phyloP scores from a whole-genome alignment of 1,284 basidiomycete species.

The Cryptococcus sp. region DNA sequence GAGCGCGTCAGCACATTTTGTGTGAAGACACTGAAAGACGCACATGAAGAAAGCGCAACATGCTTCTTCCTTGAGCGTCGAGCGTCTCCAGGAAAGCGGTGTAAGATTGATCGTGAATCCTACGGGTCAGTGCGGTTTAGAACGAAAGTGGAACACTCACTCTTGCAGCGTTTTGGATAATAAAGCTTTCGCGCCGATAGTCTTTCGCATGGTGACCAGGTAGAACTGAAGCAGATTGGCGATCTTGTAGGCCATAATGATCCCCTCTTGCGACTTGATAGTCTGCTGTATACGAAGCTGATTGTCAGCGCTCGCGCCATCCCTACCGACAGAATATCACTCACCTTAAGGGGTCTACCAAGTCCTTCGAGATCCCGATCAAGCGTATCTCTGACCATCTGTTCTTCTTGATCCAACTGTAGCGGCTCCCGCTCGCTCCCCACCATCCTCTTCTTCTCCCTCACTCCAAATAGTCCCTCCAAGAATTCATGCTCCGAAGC shows the following conservation, averaged over 20 bases:
- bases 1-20: not conserved
- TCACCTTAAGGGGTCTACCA: conserved; percentile 76
- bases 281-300: conserved; percentile 86
- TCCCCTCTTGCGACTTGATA: conserved; percentile 83
- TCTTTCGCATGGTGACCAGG: conserved; percentile 81
- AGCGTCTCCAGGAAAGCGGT: conserved; percentile 80
- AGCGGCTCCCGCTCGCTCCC: conserved; percentile 16
- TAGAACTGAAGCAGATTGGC: conserved; percentile 95
- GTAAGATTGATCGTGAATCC: conserved; percentile 73
- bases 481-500: conserved; percentile 91
- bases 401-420: conserved; percentile 61
- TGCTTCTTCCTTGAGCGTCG: conserved; percentile 67
- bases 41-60: conserved; percentile 67
- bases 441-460: conserved; percentile 66
- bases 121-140: conserved; percentile 37
- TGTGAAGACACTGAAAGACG: conserved; percentile 22
- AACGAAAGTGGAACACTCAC: conserved; percentile 51
- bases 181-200: conserved; percentile 73
- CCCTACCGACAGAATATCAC: conserved; percentile 2
- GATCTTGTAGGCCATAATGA: conserved; percentile 84
- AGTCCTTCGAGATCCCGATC: conserved; percentile 78
- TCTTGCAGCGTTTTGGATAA: conserved; percentile 73
- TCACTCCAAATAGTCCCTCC: conserved; percentile 71
- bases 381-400: conserved; percentile 73
- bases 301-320: not conserved